Base-by-base conservation (phyloP, 164 flowering plant species). In the Santalum album region DNA sequence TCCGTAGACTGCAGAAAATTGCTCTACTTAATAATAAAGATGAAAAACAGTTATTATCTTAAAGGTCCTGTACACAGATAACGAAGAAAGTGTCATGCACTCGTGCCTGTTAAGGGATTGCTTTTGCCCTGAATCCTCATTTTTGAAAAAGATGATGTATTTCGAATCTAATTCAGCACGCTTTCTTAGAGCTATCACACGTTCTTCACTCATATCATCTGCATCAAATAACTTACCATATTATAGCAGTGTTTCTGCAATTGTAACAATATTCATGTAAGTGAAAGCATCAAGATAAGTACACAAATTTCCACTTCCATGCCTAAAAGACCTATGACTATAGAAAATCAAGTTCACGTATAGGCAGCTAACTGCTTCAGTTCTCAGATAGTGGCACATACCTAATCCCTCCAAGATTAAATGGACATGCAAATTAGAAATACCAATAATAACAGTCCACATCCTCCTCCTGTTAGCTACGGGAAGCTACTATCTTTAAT, bases 141-240 rank as follows among this genome's bases (percentile, higher is more conserved):
- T 72, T 21, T 69, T 77, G 47, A 54, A 66, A 55, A 81, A 69
- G 49, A 81, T 44, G 55, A 83, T 59, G 60, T 81, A 68, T 62
- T 94, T 94, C 14, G 95, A 58, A 62, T 94, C 99, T 20, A 94
- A 45, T 67, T 94, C 97, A 18, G 97, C 97, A 45, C 90, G 95
- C 71, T 94, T 94, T 20, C 96, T 75, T 55, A 94, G 57, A 55
- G 99, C 83, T 67, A 71, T 59, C 70, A 94, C 66, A 49, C 85
- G 86, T 63, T 94, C 99, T 75, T 94, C 99, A 55, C 71, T 82
- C 36, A 76, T 70, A 17, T 83, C 90, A 78, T 80, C 97, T 84
- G 72, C 76, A 78, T 40, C 63, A 54, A 67, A 23, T 56, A 27
- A 1, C 48, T 22, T 26, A 22, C 17, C 9, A 15, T 1, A 29